Evolutionary conservation across 371 early-diverging fungal genomes (phyloP).

Genomic region (Saksenaea vasiformis): DNA sequence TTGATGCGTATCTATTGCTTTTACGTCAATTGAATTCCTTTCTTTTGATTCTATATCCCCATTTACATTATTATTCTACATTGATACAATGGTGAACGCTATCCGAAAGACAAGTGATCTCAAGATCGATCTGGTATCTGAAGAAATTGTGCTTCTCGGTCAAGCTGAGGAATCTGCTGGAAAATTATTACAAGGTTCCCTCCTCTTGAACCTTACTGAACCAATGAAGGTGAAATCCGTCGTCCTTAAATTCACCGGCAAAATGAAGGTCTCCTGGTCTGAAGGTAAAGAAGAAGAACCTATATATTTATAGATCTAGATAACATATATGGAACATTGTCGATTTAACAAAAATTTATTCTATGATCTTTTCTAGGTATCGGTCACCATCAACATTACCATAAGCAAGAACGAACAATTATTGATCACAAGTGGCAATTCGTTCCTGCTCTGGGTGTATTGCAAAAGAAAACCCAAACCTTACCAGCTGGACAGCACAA

Average conservation of each 20-base stretch:
- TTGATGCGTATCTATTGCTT: neutral
- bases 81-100: conserved; percentile 11
- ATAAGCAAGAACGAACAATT: conserved; percentile 40
- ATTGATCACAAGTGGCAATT: conserved; percentile 41
- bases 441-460: conserved; percentile 12
- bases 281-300: conserved; percentile 38
- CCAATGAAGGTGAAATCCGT: conserved; percentile 44
- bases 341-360: neutral
- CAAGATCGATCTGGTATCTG: conserved; percentile 28
- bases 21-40: neutral
- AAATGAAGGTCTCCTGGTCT: conserved; percentile 51
- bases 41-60: no score
- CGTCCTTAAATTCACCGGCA: conserved; percentile 33
- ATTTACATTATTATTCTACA: neutral
- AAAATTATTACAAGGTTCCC: conserved; percentile 35
- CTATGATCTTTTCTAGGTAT: conserved; percentile 20
- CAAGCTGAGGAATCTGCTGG: conserved; percentile 43
- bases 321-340: neutral
- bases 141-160: conserved; percentile 36
- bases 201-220: conserved; percentile 30
- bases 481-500: conserved; percentile 37
- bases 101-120: conserved; percentile 29
- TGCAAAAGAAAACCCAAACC: conserved; percentile 24
- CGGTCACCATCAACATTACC: conserved; percentile 44
- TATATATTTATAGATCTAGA: neutral